Percentiles rank a stretch among this genome's conserved stretches.
Evolutionary conservation across 1,284 basidiomycete species (phyloP).

Genomic region (Puccinia triticina): DNA sequence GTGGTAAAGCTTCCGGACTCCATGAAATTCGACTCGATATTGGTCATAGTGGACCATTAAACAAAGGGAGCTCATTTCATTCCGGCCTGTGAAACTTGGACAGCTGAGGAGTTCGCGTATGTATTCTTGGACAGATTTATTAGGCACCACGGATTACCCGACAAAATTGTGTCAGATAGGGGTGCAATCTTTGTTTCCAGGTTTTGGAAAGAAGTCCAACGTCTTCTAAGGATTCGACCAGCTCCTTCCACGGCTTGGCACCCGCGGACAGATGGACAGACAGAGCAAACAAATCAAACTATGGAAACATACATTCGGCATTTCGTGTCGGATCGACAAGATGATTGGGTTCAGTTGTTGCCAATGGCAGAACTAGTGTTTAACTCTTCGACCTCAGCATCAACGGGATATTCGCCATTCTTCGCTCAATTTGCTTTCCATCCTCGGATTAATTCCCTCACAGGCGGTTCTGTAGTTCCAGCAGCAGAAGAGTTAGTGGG

Average conservation of each 20-base stretch:
- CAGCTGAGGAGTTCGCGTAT: background rate
- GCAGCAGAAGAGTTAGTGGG: constrained; percentile 1
- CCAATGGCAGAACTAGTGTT: constrained; percentile 2
- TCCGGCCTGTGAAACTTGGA: background rate
- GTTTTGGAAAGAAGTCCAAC: constrained; percentile 6
- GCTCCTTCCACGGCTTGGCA: constrained; percentile 8
- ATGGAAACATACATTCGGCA: background rate
- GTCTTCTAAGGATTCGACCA: background rate
- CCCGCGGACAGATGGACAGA: background rate
- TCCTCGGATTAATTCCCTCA: constrained; percentile 54
- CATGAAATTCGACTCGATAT: constrained; percentile 57
- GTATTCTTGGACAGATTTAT: background rate
- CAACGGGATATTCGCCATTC: constrained; percentile 9
- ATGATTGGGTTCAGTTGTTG: background rate
- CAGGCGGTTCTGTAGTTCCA: background rate
- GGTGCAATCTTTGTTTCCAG: background rate
- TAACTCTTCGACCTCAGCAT: background rate
- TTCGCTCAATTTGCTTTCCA: constrained; percentile 61
- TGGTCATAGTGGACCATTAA: constrained; percentile 62
- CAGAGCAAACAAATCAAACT: constrained; percentile 14
- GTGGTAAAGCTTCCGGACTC: constrained; percentile 63
- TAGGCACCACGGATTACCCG: background rate
- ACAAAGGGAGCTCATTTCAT: constrained; percentile 63
- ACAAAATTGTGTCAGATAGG: background rate
- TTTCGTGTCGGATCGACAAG: background rate